These are phyloP conservation scores for Russula foetens DNA, from an alignment of 768 basidiomycete genomes.

Conservation along the genomic window DNA sequence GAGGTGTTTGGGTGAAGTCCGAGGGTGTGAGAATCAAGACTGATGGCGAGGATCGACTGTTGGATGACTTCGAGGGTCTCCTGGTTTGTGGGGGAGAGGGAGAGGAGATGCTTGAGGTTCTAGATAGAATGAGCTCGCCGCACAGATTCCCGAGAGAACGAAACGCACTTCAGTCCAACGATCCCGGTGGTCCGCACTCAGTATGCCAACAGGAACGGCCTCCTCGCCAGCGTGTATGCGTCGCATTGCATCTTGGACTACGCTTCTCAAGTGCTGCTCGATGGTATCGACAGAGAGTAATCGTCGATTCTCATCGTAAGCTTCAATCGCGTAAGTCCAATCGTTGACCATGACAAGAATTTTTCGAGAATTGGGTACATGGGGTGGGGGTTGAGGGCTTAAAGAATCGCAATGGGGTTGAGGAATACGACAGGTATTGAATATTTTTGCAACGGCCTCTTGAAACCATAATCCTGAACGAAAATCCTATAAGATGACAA, in stretches of 20 bases:
- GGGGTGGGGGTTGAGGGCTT: slow-evolving; percentile 38
- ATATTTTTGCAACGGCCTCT: slow-evolving; percentile 50
- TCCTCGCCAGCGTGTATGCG: slow-evolving; percentile 45
- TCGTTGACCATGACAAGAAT: slow-evolving; percentile 66
- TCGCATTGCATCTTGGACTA: slow-evolving; percentile 49
- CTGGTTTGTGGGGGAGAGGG: slow-evolving; percentile 58
- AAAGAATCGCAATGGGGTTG: slow-evolving; percentile 54
- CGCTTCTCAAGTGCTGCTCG: slow-evolving; percentile 37
- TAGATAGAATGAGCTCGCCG: slow-evolving; percentile 25
- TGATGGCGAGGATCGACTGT: slow-evolving; percentile 70
- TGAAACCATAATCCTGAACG: slow-evolving; percentile 54
- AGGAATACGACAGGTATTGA: slow-evolving; percentile 75
- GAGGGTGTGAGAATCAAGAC: slow-evolving; percentile 61
- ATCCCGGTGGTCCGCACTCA: slow-evolving; percentile 78
- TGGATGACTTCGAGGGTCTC: slow-evolving; percentile 55
- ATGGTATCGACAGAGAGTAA: slow-evolving; percentile 32
- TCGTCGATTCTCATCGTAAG: slow-evolving; percentile 38
- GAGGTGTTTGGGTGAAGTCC: slow-evolving; percentile 24
- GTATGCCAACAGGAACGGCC: slow-evolving; percentile 54
- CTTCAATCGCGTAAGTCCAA: slow-evolving; percentile 72
- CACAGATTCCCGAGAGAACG: background rate
- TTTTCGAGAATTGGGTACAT: slow-evolving; percentile 43
- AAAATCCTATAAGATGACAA: background rate
- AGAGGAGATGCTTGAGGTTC: slow-evolving; percentile 66
- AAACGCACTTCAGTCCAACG: slow-evolving; percentile 63